Evolutionary conservation across 2,329 filamentous ascomycete genomes (phyloP), one percentile per base, ranked within the genome.

Genomic region (Rutstroemia sp.): DNA sequence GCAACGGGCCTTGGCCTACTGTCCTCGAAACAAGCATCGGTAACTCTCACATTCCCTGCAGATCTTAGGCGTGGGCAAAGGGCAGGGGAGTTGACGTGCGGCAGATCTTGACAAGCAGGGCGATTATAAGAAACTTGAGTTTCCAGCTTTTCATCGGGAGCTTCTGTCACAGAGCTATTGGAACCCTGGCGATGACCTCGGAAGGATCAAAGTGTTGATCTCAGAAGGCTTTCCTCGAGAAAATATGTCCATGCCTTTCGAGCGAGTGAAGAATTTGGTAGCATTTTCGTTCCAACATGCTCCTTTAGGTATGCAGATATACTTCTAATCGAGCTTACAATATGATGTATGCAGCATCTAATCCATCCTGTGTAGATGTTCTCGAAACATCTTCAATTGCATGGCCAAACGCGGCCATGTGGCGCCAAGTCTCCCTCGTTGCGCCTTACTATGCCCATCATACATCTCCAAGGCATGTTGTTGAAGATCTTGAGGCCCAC

Each of bases 281-380:
- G 80, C 81, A 14, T 94, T 95, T 70, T 86, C 89, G 1, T 95
- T 95, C 65, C 88, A 94, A 66, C 88, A 94, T 74, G 90, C 88
- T 37, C 89, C 90, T 1, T 72, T 88, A 54, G 79, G 89, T 92
- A 73, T 62, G 77, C 71, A 10, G 30, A 4, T 34, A 4, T 34
- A 34, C 27, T 39, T 7, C 6, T 21, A 41, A 14, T 42, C 17
- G 10, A 25, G n/a, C 19, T 14, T 50, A 41, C 5, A 27, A 30
- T 41, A 42, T 23, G 51, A 7, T 39, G 59, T 17, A 51, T 46
- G 37, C 2, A 4, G 2, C 50, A 57, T 49, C 4, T 58, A 30
- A 55, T 42, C 23, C 14, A 34, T 25, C 7, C 21, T 45, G 9
- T 34, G 30, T 34, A 89, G 89, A 87, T 44, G 75, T 92, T 23